These are phyloP conservation scores for Phyllosticta citribraziliensis DNA, from an alignment of 2,329 filamentous ascomycete species.

Conservation along the genomic window DNA sequence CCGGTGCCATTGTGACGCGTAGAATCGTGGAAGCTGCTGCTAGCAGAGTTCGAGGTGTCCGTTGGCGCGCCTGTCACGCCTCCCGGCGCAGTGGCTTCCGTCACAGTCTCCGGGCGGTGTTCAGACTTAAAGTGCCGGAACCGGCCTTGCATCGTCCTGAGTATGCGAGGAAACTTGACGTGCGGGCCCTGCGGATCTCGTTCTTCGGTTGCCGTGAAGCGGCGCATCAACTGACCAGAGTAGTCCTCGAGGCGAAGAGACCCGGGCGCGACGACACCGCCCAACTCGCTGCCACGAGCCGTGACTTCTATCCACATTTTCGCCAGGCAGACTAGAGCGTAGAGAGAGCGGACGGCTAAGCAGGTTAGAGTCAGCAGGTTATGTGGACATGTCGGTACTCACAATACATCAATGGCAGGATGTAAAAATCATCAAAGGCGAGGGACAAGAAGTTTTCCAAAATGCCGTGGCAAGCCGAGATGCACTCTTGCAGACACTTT, in stretches of 20 bases:
- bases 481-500: constrained; percentile 36
- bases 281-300: constrained; percentile 36
- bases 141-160: constrained; percentile 20
- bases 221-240: constrained; percentile 35
- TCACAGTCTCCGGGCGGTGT: constrained; percentile 30
- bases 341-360: constrained; percentile 43
- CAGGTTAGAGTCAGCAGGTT: constrained; percentile 11
- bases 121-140: constrained; percentile 25
- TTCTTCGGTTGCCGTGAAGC: constrained; percentile 35
- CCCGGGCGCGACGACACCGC: constrained; percentile 39
- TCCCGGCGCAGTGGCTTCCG: not conserved
- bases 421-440: constrained; percentile 33
- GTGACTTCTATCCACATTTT: constrained; percentile 49
- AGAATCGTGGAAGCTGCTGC: constrained; percentile 8
- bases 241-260: constrained; percentile 38
- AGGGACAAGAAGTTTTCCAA: constrained; percentile 41
- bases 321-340: constrained; percentile 48
- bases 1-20: constrained; percentile 24
- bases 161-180: constrained; percentile 38
- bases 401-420: constrained; percentile 38
- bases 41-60: constrained; percentile 8
- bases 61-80: not conserved
- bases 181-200: constrained; percentile 34
- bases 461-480: constrained; percentile 37
- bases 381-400: constrained; percentile 15